Percentiles rank a stretch among this genome's conserved stretches.
Evolutionary conservation across 495 filamentous ascomycete genomes (phyloP).

Genomic region (Neurospora terricola): DNA sequence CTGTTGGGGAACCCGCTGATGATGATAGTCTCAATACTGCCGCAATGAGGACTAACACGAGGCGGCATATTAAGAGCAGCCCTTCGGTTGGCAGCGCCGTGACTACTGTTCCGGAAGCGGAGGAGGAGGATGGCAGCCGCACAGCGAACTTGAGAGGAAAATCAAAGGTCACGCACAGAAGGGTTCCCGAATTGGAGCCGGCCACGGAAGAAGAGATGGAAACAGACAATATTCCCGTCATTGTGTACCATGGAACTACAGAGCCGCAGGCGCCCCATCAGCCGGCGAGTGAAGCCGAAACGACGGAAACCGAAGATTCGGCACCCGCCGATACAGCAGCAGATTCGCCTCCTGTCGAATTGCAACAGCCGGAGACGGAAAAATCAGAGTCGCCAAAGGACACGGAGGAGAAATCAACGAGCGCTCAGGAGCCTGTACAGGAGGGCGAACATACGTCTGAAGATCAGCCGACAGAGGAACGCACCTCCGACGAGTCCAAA

Average conservation of each 20-base stretch:
- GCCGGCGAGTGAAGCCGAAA: conserved; percentile 8
- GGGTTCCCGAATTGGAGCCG: conserved; percentile 7
- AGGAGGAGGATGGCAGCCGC: conserved; percentile 47
- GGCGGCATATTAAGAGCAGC: conserved; percentile 60
- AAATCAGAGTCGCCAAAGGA: not conserved
- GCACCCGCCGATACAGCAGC: not conserved
- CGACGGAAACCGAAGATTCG: not conserved
- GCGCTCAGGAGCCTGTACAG: not conserved
- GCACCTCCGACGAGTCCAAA: not conserved
- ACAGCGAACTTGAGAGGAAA: not conserved
- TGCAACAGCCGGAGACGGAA: not conserved
- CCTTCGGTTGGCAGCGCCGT: conserved; percentile 68
- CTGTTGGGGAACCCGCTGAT: conserved; percentile 17
- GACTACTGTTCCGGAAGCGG: conserved; percentile 58
- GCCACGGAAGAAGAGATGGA: conserved; percentile 31
- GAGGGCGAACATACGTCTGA: not conserved
- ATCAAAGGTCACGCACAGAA: not conserved
- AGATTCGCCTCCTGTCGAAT: not conserved
- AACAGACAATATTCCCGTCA: conserved; percentile 32
- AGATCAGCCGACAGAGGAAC: not conserved
- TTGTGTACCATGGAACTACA: conserved; percentile 28
- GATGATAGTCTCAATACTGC: conserved; percentile 35
- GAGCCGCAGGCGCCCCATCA: conserved; percentile 7
- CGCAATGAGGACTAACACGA: conserved; percentile 49
- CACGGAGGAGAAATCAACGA: not conserved